Evolutionary conservation across 371 early-diverging fungal species (phyloP).

Genomic region (Mortierella sp.): DNA sequence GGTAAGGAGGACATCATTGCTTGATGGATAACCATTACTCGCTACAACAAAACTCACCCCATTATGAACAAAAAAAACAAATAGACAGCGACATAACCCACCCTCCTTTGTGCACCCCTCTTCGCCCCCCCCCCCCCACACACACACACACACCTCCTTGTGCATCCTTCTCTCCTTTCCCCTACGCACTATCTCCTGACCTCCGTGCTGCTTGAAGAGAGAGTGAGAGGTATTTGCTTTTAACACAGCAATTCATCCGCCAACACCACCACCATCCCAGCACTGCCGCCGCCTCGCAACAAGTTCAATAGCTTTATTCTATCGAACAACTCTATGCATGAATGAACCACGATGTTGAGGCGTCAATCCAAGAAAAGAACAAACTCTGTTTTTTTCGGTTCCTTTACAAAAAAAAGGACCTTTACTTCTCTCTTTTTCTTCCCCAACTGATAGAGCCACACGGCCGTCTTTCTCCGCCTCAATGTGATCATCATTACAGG

Average conservation of each 20-base stretch:
- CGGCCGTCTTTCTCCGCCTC: neutral
- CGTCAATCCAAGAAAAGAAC: neutral
- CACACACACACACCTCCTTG: constrained; percentile 1
- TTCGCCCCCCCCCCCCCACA: too few species aligned
- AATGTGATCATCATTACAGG: neutral
- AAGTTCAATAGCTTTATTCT: neutral
- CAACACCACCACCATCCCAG: neutral
- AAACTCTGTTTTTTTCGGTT: neutral
- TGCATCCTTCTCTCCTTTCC: neutral
- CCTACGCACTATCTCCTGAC: constrained; percentile 14
- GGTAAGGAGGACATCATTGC: too few species aligned
- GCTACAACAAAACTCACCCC: neutral
- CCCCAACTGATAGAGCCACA: neutral
- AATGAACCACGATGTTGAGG: neutral
- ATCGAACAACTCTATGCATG: neutral
- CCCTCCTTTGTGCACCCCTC: neutral
- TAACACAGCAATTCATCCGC: neutral
- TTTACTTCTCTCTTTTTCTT: neutral
- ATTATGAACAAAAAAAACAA: too few species aligned
- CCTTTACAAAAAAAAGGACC: neutral
- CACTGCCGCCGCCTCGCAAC: neutral
- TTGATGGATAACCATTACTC: neutral
- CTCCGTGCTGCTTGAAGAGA: constrained; percentile 10
- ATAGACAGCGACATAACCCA: neutral
- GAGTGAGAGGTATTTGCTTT: neutral